A percentile compares a stretch with the other conserved stretches of the same genome.
phyloP scores from a whole-genome alignment of 495 filamentous ascomycete species.

The Jackrogersella multiformis region DNA sequence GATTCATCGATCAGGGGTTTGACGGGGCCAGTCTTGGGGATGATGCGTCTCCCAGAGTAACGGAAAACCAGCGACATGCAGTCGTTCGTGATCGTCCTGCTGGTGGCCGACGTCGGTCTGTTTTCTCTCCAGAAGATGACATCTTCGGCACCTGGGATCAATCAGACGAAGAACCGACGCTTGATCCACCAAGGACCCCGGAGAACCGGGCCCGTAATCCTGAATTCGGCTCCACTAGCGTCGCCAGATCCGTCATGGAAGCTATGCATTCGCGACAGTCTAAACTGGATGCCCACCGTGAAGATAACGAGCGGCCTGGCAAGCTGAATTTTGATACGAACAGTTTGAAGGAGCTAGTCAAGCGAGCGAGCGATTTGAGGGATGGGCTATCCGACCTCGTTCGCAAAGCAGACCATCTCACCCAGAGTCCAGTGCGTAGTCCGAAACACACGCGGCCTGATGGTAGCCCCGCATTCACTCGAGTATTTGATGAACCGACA shows the following conservation, averaged over 20 bases:
- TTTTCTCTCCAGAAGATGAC: constrained; percentile 70
- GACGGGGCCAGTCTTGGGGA: constrained; percentile 52
- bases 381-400: constrained; percentile 78
- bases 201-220: constrained; percentile 40
- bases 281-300: constrained; percentile 50
- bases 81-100: constrained; percentile 54
- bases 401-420: constrained; percentile 78
- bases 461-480: constrained; percentile 68
- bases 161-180: constrained; percentile 41
- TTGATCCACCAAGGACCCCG: constrained; percentile 52
- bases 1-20: constrained; percentile 69
- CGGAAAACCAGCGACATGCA: constrained; percentile 48
- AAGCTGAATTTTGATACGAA: constrained; percentile 94
- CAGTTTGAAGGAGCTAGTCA: constrained; percentile 85
- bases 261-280: constrained; percentile 74
- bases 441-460: constrained; percentile 56
- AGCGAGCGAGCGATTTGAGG: constrained; percentile 79
- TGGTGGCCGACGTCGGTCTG: constrained; percentile 59
- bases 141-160: constrained; percentile 65
- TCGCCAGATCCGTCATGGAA: constrained; percentile 83
- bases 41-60: constrained; percentile 49
- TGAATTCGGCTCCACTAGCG: constrained; percentile 56
- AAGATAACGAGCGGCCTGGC: constrained; percentile 62
- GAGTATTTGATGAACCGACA: constrained; percentile 68
- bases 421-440: constrained; percentile 66